A percentile compares a stretch with the other conserved stretches of the same genome.
These are phyloP conservation scores for Cylindrotheca closterium DNA, from an alignment of 108 stramenopile species.

Conservation along the genomic window DNA sequence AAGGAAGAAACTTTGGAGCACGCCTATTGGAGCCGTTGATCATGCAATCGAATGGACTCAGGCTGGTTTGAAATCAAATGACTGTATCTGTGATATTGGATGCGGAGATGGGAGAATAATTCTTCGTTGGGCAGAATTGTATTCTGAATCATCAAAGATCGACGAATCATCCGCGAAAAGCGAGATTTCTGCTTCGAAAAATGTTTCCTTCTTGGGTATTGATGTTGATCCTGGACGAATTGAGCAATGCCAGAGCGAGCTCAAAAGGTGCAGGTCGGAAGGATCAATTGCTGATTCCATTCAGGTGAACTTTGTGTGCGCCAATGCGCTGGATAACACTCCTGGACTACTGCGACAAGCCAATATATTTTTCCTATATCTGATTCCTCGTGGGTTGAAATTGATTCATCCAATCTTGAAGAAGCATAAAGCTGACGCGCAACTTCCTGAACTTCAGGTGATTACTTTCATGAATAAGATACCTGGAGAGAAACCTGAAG, in stretches of 20 bases:
- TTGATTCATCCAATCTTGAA: conserved; percentile 45
- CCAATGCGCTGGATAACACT: conserved; percentile 63
- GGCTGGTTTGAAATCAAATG: conserved; percentile 17
- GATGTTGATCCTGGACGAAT: conserved; percentile 68
- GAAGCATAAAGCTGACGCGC: background rate
- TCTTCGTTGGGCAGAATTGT: conserved; percentile 52
- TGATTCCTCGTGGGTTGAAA: conserved; percentile 82
- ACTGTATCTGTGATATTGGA: conserved; percentile 74
- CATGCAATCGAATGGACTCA: conserved; percentile 36
- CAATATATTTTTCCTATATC: conserved; percentile 75
- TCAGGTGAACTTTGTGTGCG: conserved; percentile 46
- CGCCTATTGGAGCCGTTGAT: conserved; percentile 59
- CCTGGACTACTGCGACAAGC: conserved; percentile 43
- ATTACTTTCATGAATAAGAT: conserved; percentile 80
- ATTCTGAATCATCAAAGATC: background rate
- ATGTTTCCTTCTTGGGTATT: conserved; percentile 62
- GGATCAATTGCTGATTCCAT: conserved; percentile 36
- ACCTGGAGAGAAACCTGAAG: conserved; percentile 34
- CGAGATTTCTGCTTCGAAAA: background rate
- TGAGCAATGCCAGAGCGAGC: conserved; percentile 12
- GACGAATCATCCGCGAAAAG: conserved; percentile 2
- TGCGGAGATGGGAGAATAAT: conserved; percentile 86
- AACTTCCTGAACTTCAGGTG: conserved; percentile 17
- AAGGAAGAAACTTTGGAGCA: conserved; percentile 73
- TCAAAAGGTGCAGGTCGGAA: background rate